Evolutionary conservation across 2,329 filamentous ascomycete genomes (phyloP).

Genomic region (Colletotrichum lini): DNA sequence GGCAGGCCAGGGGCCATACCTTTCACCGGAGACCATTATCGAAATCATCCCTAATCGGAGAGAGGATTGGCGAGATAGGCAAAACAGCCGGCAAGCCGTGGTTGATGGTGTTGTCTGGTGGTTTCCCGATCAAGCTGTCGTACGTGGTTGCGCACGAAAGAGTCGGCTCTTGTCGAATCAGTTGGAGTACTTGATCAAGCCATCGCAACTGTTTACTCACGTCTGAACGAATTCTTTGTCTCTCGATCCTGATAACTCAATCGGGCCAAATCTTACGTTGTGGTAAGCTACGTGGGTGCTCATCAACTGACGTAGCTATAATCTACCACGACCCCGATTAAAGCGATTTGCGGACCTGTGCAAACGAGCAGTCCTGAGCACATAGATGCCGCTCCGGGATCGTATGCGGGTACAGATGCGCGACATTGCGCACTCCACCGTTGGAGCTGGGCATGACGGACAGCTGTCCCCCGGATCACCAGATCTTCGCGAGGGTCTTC

Average conservation of each 20-base stretch:
- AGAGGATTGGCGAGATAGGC: neutral
- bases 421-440: slow-evolving; percentile 36
- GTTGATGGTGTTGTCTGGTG: neutral
- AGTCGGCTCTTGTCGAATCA: neutral
- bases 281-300: too few species aligned
- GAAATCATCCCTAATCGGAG: slow-evolving; percentile 7
- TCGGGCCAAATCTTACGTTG: too few species aligned
- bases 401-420: slow-evolving; percentile 13
- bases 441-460: slow-evolving; percentile 29
- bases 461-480: slow-evolving; percentile 30
- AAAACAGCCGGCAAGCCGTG: slow-evolving; percentile 11
- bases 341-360: neutral
- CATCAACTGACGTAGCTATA: neutral
- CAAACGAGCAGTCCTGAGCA: slow-evolving; percentile 2
- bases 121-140: slow-evolving; percentile 18
- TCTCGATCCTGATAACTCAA: neutral
- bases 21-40: slow-evolving; percentile 39
- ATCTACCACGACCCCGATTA: neutral
- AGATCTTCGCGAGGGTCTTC: slow-evolving; percentile 18
- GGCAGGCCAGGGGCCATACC: slow-evolving; percentile 40
- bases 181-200: slow-evolving; percentile 1
- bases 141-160: neutral
- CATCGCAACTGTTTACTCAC: too few species aligned
- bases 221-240: neutral
- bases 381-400: neutral